Evolutionary conservation across 345 rosid species (phyloP), one percentile per base, ranked within the genome.

Genomic region (Hibiscus mutabilis): DNA sequence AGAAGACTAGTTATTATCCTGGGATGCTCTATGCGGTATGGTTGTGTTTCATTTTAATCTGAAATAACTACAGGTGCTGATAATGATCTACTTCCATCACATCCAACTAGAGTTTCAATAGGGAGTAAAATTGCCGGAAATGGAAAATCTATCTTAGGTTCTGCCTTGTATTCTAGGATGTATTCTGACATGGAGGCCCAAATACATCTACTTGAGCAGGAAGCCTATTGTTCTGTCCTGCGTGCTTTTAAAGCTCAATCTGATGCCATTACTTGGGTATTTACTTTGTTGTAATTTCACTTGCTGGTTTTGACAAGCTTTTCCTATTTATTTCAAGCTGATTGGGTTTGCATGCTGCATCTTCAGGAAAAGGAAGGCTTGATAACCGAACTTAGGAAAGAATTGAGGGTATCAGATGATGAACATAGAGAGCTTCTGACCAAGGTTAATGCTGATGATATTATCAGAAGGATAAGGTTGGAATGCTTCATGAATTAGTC

Each of bases 231-330:
- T 76, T 85, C 99, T 72, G 96, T 92, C 33, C 79, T 95, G 72
- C 89, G 98, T 75, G 98, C 98, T 70, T 95, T 95, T 77, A 95
- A 92, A 85, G 99, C 99, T 76, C 99, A 95, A 76, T 84, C 97
- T 47, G 99, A 95, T 88, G 98, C 97, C 66, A 88, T 95, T 76
- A 79, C 98, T 76, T 95, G 99, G 99, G 99, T 95, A 90, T 58
- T 70, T 47, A 51, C 65, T 71, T 75, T 58, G 15, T 73, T 70
- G 0, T 61, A 27, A 61, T n/a, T 19, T n/a, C 66, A 62, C 16
- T 0, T 76, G 11, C 68, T 62, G 46, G 15, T 27, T 67, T 59
- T 18, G 14, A 12, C 5, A 21, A 53, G 14, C 27, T 40, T 8
- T 66, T 16, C 13, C 27, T 53, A 68, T 8, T 29, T 64, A 9